These are phyloP conservation scores for Lipomyces anomalus DNA, from an alignment of 805 yeast species.

Conservation along the genomic window DNA sequence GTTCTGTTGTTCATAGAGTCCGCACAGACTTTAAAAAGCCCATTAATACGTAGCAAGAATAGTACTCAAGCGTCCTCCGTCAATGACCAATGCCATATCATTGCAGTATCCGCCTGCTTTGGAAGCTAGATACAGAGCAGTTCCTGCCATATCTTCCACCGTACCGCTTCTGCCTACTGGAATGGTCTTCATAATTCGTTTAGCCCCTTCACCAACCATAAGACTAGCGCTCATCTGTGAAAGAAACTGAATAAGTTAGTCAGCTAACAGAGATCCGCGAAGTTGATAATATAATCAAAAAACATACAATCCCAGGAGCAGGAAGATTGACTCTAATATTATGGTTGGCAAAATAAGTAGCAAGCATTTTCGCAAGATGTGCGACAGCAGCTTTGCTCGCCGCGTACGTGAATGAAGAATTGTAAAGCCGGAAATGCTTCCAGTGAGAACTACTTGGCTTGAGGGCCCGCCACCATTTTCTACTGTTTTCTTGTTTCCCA, in stretches of 20 bases:
- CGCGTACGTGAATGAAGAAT: neutral
- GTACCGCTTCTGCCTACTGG: conserved; percentile 62
- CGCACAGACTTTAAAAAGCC: neutral
- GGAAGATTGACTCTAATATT: conserved; percentile 53
- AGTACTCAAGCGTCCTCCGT: conserved; percentile 52
- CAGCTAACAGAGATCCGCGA: neutral
- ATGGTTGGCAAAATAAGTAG: conserved; percentile 4
- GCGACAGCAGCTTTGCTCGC: conserved; percentile 5
- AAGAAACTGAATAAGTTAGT: neutral
- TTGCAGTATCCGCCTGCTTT: conserved; percentile 63
- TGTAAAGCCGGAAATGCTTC: conserved; percentile 1
- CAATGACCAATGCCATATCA: conserved; percentile 61
- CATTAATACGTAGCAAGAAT: conserved; percentile 18
- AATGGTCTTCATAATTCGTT: conserved; percentile 37
- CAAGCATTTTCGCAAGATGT: conserved; percentile 6
- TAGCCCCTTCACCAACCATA: conserved; percentile 44
- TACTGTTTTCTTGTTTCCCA: conserved; percentile 17
- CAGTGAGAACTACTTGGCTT: conserved; percentile 4
- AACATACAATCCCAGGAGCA: conserved; percentile 52
- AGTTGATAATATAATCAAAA: neutral
- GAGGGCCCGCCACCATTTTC: neutral
- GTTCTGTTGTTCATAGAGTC: neutral
- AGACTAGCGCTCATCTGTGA: conserved; percentile 45
- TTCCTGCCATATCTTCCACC: conserved; percentile 63
- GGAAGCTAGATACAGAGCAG: conserved; percentile 60